Conservation (phyloP, 768 basidiomycete species). For the Trametes meyenii region DNA sequence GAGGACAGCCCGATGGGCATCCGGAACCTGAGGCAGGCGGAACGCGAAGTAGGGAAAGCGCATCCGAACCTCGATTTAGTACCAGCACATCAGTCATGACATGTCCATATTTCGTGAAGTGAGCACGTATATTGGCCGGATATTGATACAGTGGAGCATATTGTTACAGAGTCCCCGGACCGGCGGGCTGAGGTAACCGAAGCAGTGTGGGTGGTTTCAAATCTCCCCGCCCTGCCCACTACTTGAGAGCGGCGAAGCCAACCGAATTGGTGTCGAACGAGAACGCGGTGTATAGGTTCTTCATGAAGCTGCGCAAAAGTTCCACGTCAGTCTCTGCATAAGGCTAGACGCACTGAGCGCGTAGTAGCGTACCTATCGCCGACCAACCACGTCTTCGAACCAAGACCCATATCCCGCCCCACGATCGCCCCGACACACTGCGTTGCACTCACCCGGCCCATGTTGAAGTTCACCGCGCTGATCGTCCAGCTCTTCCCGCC, state of each 20-base stretch:
- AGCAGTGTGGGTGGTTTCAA: no score
- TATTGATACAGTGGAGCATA: no score
- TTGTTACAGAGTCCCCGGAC: no score
- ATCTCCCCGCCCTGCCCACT: background rate
- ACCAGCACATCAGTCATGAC: no score
- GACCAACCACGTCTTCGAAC: slow-evolving; percentile 27
- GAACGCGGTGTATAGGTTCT: slow-evolving; percentile 31
- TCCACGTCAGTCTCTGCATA: background rate
- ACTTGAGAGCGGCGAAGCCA: slow-evolving; percentile 29
- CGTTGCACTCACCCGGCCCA: slow-evolving; percentile 4
- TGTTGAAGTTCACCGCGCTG: slow-evolving; percentile 31
- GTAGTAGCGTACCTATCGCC: slow-evolving; percentile 12
- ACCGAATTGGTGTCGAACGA: slow-evolving; percentile 26
- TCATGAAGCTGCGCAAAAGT: slow-evolving; percentile 20
- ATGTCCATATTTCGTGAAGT: no score
- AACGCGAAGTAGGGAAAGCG: no score
- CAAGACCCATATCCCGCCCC: slow-evolving; percentile 23
- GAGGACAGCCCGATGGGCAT: no score
- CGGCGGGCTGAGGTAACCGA: no score
- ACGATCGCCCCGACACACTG: slow-evolving; percentile 31
- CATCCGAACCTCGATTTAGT: no score
- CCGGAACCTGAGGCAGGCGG: no score
- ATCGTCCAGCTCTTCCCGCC: slow-evolving; percentile 25
- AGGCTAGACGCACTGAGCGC: background rate
- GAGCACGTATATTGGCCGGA: no score